A percentile compares a stretch with the other conserved stretches of the same genome.
Conservation (phyloP, 176 grass and related monocot genomes). For the barley (Hordeum vulgare) region MorexV3_pseudomolecules_assembly NC_058519.1:561309845-561310344, state of each 20-base stretch:
- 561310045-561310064: background rate
- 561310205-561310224: background rate
- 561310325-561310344: too few species aligned
- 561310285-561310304: too few species aligned
- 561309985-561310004: background rate
- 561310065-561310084: background rate
- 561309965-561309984: background rate
- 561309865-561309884: background rate
- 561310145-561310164: background rate
- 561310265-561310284: background rate
- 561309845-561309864: conserved; percentile 5
- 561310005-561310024: background rate
- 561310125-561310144: background rate
- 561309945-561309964: background rate
- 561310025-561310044: background rate
- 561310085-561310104: background rate
- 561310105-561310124: background rate
- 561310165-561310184: background rate
- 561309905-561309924: background rate
- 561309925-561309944: background rate
- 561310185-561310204: background rate
- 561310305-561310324: too few species aligned
- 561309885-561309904: conserved; percentile 10
- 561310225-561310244: background rate
- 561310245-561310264: conserved; percentile 12